Evolutionary conservation across 352 stramenopile genomes (phyloP).

Genomic region (Aphanomyces euteiches): DNA sequence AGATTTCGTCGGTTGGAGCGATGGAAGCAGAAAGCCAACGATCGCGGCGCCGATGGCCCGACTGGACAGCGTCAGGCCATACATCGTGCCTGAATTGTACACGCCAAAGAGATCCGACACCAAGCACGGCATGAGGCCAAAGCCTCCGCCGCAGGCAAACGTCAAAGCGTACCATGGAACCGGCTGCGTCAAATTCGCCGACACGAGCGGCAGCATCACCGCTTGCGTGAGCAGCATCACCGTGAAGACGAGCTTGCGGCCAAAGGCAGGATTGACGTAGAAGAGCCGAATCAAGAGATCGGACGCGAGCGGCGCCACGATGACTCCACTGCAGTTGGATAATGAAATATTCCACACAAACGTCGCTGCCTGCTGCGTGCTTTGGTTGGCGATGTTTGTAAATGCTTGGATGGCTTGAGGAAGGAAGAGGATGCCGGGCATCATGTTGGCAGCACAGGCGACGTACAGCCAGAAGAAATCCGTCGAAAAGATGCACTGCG

Average conservation of each 20-base stretch:
- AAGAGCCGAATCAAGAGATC: constrained; percentile 25
- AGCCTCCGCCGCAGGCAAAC: constrained; percentile 28
- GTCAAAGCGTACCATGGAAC: background rate
- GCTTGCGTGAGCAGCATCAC: background rate
- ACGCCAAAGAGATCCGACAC: constrained; percentile 34
- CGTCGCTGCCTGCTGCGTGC: background rate
- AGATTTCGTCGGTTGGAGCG: background rate
- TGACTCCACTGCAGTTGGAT: background rate
- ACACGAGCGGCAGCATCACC: background rate
- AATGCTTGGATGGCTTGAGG: too few relatives aligned
- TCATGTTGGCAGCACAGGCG: constrained; percentile 1
- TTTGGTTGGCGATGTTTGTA: background rate
- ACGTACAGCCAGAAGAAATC: constrained; percentile 23
- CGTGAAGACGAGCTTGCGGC: constrained; percentile 21
- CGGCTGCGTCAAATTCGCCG: background rate
- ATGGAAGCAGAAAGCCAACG: constrained; percentile 17
- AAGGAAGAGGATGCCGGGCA: background rate
- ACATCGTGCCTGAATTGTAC: constrained; percentile 34
- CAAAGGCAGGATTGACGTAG: constrained; percentile 29
- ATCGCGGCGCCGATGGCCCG: constrained; percentile 24
- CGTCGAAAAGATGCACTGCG: constrained; percentile 19
- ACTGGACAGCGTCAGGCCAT: constrained; percentile 29
- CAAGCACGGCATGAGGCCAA: constrained; percentile 28
- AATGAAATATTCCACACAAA: background rate
- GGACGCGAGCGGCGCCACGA: constrained; percentile 6